phyloP scores from a whole-genome alignment of 202 grass and related monocot genomes.

The Panicum hallii region DNA sequence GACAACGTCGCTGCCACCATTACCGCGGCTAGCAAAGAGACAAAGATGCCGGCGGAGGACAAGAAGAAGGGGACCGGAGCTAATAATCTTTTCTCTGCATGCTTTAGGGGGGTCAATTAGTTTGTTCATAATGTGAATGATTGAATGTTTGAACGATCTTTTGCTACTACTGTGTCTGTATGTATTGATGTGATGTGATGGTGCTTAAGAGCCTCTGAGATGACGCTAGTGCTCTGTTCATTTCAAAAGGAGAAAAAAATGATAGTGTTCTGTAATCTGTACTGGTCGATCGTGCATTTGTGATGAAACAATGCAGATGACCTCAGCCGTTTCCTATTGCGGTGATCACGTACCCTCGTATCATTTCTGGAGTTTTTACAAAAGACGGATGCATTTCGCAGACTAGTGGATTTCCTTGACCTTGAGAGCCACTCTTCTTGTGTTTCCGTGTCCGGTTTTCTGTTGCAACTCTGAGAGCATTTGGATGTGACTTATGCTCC shows the following conservation, averaged over 20 bases:
- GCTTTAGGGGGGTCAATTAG: constrained; percentile 31
- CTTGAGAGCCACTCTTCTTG: too few relatives aligned
- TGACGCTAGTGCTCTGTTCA: not conserved
- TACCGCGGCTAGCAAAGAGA: constrained; percentile 24
- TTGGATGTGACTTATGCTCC: too few relatives aligned
- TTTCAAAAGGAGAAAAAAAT: not conserved
- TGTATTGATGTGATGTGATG: too few relatives aligned
- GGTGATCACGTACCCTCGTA: not conserved
- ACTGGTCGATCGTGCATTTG: not conserved
- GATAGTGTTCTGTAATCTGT: not conserved
- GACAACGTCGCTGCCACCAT: not conserved
- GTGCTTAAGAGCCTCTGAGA: not conserved
- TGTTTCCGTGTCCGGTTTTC: too few relatives aligned
- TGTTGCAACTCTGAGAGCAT: too few relatives aligned
- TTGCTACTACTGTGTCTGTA: not conserved
- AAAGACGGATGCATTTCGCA: not conserved
- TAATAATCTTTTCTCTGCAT: constrained; percentile 35
- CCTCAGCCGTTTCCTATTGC: not conserved
- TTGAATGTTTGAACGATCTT: not conserved
- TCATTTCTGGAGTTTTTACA: not conserved
- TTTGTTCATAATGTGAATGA: not conserved
- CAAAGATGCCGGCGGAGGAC: constrained; percentile 7
- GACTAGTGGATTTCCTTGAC: too few relatives aligned
- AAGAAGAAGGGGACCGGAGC: constrained; percentile 17
- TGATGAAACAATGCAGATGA: not conserved